phyloP scores from a whole-genome alignment of 2,329 filamentous ascomycete species.

The Colletotrichum aenigma region DNA sequence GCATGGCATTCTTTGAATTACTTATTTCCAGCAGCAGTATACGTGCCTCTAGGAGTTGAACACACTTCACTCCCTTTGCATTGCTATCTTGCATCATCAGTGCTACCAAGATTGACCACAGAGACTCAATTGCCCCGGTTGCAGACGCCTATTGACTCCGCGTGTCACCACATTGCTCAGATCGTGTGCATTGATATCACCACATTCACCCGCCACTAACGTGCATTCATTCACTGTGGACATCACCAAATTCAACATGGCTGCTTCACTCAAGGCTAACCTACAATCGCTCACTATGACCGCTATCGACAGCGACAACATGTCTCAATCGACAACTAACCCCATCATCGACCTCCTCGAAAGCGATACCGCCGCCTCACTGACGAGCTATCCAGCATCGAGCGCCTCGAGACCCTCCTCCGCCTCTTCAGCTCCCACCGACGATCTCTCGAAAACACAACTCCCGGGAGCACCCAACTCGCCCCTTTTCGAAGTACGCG shows the following conservation, averaged over 20 bases:
- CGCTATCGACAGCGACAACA: not conserved
- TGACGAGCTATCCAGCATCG: constrained; percentile 14
- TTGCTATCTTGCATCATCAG: not conserved
- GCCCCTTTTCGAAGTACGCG: constrained; percentile 5
- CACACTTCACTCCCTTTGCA: not conserved
- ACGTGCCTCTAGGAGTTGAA: not conserved
- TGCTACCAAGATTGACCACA: not conserved
- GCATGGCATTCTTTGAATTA: not conserved
- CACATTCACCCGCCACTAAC: not conserved
- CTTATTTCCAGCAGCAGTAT: not conserved
- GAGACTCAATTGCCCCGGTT: not conserved
- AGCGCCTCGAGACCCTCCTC: constrained; percentile 29
- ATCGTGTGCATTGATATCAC: not conserved
- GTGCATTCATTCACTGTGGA: not conserved
- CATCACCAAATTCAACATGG: not conserved
- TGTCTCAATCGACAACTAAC: not conserved
- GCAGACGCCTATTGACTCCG: not conserved
- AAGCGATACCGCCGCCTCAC: not conserved
- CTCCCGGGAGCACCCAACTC: constrained; percentile 2
- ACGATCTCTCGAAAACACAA: not conserved
- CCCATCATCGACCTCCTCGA: not conserved
- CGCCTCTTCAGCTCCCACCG: not conserved
- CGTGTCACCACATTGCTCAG: not conserved
- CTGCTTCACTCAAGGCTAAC: not conserved
- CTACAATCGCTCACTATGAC: not conserved